Evolutionary conservation across 495 filamentous ascomycete genomes (phyloP), one percentile per base, ranked within the genome.

Genomic region (Aspergillus nidulans): DNA sequence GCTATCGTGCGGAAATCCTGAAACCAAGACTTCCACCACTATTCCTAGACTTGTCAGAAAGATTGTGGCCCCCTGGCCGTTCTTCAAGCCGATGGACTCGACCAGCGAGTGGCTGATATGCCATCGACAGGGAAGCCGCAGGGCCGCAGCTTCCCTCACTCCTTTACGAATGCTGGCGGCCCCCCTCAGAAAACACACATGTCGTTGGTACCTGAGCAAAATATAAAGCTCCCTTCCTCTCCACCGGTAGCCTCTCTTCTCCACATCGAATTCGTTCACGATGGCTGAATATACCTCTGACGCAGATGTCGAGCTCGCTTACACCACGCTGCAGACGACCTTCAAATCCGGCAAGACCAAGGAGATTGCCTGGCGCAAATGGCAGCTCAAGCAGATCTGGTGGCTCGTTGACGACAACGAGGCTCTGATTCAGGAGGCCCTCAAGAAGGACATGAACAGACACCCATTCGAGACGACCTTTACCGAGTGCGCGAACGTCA

Each of bases 371-470:
- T 76, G 71, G 72, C 58, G 71, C 10, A 69, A 69, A 28, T 74
- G 68, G 61, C 72, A 76, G 64, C 66, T 83, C 16, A 81, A 82
- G 58, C 74, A 78, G 36, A 47, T 80, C 10, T 75, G 65, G 65
- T 76, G 69, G 71, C 63, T 74, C 56, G 55, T 95, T 20, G 80
- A 81, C 26, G 91, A 95, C 70, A 87, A 87, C 66, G 74, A 79
- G 56, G 70, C 82, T 9, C 77, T 78, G 21, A 68, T 95, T 30
- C 53, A 81, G 52, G 82, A 82, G 56, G 88, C 90, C 6, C 79
- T 88, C 58, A 77, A 81, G 61, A 66, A 76, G 51, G 92, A 97
- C 64, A 75, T 96, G 15, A 79, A 82, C 58, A 89, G 90, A 65
- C 73, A 84, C 42, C 56, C 65, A 18, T 83, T 80, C 69, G 92